Conservation (phyloP, 495 filamentous ascomycete genomes). For the Umbilicaria muhlenbergii region DNA sequence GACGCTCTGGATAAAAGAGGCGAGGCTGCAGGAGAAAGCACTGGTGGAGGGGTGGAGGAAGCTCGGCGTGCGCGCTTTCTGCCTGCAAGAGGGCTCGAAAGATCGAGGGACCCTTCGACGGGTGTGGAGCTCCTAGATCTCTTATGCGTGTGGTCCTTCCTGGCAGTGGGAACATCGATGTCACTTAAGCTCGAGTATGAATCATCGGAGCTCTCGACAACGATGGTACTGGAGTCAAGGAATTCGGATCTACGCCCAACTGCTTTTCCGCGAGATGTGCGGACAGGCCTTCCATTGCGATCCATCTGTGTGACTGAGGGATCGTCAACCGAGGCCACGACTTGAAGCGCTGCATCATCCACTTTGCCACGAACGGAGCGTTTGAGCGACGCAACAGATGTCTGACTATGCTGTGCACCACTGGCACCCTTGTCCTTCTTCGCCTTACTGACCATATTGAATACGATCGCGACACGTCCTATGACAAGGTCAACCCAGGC, state of each 20-base stretch:
- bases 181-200: not conserved
- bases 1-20: too few relatives aligned
- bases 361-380: not conserved
- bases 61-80: not conserved
- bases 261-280: not conserved
- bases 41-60: too few relatives aligned
- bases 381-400: not conserved
- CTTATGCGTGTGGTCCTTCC: not conserved
- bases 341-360: not conserved
- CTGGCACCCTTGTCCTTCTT: not conserved
- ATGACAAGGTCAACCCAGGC: not conserved
- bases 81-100: not conserved
- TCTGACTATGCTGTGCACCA: not conserved
- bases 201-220: constrained; percentile 2
- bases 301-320: not conserved
- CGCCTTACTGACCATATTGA: not conserved
- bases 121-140: not conserved
- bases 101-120: not conserved
- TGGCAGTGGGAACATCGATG: not conserved
- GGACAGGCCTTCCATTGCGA: not conserved
- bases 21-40: too few relatives aligned
- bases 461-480: too few relatives aligned
- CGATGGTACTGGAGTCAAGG: constrained; percentile 2
- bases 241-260: not conserved
- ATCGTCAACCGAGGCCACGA: not conserved